Conservation (phyloP, 345 rosid species). For the Crucihimalaya himalaica region DNA sequence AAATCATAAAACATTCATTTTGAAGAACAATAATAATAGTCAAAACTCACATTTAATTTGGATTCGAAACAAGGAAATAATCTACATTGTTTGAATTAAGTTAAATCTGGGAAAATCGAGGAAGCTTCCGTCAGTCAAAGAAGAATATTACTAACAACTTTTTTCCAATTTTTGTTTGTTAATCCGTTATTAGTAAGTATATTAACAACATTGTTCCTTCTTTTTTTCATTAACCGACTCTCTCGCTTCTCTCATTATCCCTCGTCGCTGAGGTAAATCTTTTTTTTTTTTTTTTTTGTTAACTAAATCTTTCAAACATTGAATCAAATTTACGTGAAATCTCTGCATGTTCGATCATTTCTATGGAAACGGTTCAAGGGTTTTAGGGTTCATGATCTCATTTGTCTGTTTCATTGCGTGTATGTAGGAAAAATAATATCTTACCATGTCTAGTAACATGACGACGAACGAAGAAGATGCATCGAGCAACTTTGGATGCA, state of each 20-base stretch:
- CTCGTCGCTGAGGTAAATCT: slow-evolving; percentile 10
- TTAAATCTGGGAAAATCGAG: neutral
- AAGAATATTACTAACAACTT: neutral
- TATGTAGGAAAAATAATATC: neutral
- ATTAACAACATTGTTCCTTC: neutral
- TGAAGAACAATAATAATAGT: neutral
- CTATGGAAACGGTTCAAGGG: neutral
- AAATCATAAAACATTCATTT: neutral
- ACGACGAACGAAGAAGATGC: slow-evolving; percentile 52
- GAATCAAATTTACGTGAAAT: neutral
- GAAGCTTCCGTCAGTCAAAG: neutral
- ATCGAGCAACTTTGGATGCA: slow-evolving; percentile 75
- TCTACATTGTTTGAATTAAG: neutral
- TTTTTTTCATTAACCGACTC: slow-evolving; percentile 10
- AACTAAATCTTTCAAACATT: neutral
- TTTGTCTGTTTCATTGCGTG: neutral
- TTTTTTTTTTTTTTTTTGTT: too few species aligned
- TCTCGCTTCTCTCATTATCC: neutral
- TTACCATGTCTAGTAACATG: slow-evolving; percentile 42
- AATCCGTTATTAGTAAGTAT: neutral
- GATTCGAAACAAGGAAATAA: neutral
- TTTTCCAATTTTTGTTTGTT: neutral
- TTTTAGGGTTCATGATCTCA: neutral
- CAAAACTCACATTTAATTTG: neutral
- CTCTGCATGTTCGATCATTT: slow-evolving; percentile 8